Conservation (phyloP, 2,329 filamentous ascomycete genomes). For the Rutstroemia sydowiana region DNA sequence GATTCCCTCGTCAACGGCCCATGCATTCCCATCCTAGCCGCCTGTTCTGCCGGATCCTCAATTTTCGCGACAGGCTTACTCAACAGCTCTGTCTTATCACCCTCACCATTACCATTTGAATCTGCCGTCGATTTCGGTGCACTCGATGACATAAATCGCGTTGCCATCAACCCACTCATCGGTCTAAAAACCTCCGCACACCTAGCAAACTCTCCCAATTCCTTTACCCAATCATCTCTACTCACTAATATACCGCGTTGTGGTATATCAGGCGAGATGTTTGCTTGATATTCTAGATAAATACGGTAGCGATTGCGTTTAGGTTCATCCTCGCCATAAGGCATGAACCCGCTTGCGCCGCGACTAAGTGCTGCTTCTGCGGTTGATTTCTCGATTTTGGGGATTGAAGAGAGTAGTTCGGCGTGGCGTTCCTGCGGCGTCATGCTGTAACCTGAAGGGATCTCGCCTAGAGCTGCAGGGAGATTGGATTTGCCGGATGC, state of each 20-base stretch:
- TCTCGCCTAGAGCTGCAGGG: constrained; percentile 69
- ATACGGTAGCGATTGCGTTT: constrained; percentile 76
- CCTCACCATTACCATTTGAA: not conserved
- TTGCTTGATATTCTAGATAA: constrained; percentile 74
- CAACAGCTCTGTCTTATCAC: constrained; percentile 36
- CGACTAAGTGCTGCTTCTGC: constrained; percentile 63
- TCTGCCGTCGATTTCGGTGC: constrained; percentile 33
- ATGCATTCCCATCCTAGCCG: constrained; percentile 88
- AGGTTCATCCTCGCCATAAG: constrained; percentile 73
- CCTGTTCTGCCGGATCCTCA: constrained; percentile 74
- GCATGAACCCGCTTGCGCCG: constrained; percentile 61
- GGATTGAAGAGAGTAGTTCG: constrained; percentile 51
- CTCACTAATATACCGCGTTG: constrained; percentile 37
- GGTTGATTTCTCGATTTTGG: constrained; percentile 57
- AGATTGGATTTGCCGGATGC: constrained; percentile 71
- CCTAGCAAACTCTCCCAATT: constrained; percentile 67
- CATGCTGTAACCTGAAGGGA: constrained; percentile 56
- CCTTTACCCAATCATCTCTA: constrained; percentile 69
- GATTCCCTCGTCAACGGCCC: constrained; percentile 73
- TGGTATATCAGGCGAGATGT: constrained; percentile 50
- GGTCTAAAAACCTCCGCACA: constrained; percentile 81
- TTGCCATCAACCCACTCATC: constrained; percentile 86
- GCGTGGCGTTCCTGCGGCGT: constrained; percentile 56
- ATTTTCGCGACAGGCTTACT: constrained; percentile 46
- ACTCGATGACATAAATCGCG: constrained; percentile 74